These are phyloP conservation scores for Botryosphaeria agaves DNA, from an alignment of 2,329 filamentous ascomycete genomes.

Conservation along the genomic window DNA sequence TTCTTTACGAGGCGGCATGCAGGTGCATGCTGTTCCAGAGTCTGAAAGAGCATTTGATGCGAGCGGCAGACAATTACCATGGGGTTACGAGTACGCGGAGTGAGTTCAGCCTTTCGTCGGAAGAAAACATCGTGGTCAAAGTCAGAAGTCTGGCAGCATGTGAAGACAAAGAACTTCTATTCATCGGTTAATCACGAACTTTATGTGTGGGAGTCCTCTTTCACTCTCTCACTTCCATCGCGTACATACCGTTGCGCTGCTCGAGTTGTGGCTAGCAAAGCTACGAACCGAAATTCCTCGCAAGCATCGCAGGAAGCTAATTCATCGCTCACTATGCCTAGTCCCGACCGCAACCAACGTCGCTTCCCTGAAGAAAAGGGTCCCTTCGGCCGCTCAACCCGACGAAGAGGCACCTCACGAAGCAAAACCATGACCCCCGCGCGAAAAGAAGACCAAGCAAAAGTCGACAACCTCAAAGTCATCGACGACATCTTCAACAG, in stretches of 20 bases:
- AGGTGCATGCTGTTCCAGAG: conserved; percentile 47
- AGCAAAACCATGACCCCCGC: conserved; percentile 40
- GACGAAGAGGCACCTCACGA: conserved; percentile 27
- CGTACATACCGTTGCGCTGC: too few species aligned
- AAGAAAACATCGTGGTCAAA: not conserved
- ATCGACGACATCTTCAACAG: conserved; percentile 30
- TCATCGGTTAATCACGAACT: too few species aligned
- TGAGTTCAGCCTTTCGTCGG: conserved; percentile 21
- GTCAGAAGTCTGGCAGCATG: conserved; percentile 1
- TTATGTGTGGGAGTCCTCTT: too few species aligned
- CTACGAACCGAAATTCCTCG: too few species aligned
- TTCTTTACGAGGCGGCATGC: conserved; percentile 27
- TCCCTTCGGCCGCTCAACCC: conserved; percentile 37
- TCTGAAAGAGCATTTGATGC: conserved; percentile 43
- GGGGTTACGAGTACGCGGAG: conserved; percentile 45
- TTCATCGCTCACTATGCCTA: conserved; percentile 4
- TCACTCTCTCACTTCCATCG: too few species aligned
- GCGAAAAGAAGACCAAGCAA: conserved; percentile 35
- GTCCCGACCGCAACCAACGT: conserved; percentile 27
- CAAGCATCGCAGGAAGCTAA: too few species aligned
- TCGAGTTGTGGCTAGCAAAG: too few species aligned
- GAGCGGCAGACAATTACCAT: conserved; percentile 41
- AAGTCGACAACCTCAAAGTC: conserved; percentile 23
- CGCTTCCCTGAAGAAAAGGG: conserved; percentile 41
- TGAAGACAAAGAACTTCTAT: too few species aligned